Conservation (phyloP, 257 asterid species). For the Fraxinus cuspidata region DNA sequence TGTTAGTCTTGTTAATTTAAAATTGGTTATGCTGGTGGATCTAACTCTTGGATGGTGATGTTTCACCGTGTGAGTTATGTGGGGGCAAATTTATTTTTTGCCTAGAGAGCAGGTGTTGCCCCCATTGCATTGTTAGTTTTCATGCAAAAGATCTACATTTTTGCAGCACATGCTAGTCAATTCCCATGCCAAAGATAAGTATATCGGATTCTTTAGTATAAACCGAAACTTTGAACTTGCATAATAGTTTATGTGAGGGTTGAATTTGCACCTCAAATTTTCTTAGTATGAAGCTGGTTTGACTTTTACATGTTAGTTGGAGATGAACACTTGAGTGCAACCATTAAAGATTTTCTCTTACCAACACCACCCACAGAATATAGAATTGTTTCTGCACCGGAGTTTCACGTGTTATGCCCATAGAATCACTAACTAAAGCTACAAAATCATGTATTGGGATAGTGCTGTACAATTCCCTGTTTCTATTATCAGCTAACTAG, state of each 20-base stretch:
- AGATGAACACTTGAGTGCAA: not conserved
- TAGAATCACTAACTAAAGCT: not conserved
- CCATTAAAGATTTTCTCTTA: not conserved
- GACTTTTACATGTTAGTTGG: not conserved
- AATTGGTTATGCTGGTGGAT: not conserved
- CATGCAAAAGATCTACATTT: not conserved
- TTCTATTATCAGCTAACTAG: not conserved
- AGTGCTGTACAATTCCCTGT: not conserved
- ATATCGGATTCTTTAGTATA: not conserved
- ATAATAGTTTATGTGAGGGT: not conserved
- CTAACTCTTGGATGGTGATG: not conserved
- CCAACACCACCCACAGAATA: not conserved
- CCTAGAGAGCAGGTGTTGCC: too few relatives aligned
- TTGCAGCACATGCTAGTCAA: not conserved
- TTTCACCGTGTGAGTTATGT: not conserved
- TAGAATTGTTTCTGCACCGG: not conserved
- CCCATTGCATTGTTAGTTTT: not conserved
- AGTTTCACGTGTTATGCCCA: not conserved
- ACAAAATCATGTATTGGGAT: not conserved
- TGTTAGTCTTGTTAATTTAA: not conserved
- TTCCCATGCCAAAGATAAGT: not conserved
- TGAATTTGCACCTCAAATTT: not conserved
- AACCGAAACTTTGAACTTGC: not conserved
- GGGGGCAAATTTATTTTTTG: not conserved
- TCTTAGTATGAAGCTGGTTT: not conserved